Evolutionary conservation across 495 filamentous ascomycete species (phyloP), one percentile per base, ranked within the genome.

Genomic region (Penicillium ochrochloron): DNA sequence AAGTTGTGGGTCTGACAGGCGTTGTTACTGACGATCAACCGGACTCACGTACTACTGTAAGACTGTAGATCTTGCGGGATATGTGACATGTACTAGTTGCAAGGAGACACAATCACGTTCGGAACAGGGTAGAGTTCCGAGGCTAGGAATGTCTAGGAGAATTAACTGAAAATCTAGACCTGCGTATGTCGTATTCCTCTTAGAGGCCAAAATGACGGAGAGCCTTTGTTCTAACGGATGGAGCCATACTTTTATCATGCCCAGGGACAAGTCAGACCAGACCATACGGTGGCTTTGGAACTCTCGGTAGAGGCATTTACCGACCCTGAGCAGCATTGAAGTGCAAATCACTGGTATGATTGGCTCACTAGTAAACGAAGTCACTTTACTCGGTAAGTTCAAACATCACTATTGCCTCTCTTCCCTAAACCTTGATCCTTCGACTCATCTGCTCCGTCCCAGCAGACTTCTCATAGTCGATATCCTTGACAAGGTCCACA

Each of bases 381-480:
- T 27, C 2, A 5, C 31, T 31, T 31, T 31, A 5, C 4, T 52
- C 48, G 12, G 25, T 27, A 14, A 31, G 31, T 12, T 27, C 23
- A 25, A 23, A 31, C 12, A 17, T 53, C 0, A 7, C 1, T 56
- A 31, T 15, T 6, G 7, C 15, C 51, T 33, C 17, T 14, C 23
- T 35, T 9, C 5, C 19, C 57, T 71, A 75, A 19, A 68, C 73
- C 54, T 70, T 69, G 17, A 76, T 74, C 62, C 78, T 73, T 34
- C 73, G 66, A 70, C 78, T 82, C 34, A 76, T 60, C 63, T 72
- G 64, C 71, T 82, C 78, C 15, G 76, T 81, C 34, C 80, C 80
- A 0, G 69, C 70, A 62, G 76, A 71, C 55, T 75, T 74, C 48
- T 79, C 75, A 67, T 61, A 76, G 44, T 74, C 77, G 68, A 79